Conservation (phyloP, 768 basidiomycete genomes). For the Russula sp. region DNA sequence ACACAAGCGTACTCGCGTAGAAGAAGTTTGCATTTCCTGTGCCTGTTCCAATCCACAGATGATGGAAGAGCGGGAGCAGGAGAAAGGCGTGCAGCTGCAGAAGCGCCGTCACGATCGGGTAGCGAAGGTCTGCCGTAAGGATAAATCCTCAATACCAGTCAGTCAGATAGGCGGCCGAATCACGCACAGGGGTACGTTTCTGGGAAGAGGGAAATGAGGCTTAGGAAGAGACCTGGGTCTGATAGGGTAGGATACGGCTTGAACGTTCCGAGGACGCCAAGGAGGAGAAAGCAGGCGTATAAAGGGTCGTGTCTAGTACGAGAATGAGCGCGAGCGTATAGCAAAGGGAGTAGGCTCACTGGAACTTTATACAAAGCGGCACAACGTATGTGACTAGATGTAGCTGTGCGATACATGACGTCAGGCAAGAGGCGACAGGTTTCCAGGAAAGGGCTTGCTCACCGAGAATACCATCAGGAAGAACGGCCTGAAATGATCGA, state of each 20-base stretch:
- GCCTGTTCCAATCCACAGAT: slow-evolving; percentile 86
- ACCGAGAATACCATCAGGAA: slow-evolving; percentile 94
- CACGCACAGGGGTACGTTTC: slow-evolving; percentile 74
- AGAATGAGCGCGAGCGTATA: neutral
- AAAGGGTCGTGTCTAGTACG: slow-evolving; percentile 70
- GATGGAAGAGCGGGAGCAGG: slow-evolving; percentile 85
- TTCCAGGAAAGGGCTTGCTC: slow-evolving; percentile 27
- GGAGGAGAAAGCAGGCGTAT: slow-evolving; percentile 67
- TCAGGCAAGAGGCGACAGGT: neutral
- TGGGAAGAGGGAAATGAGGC: slow-evolving; percentile 75
- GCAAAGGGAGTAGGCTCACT: slow-evolving; percentile 40
- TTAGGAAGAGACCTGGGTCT: slow-evolving; percentile 82
- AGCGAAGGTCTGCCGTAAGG: slow-evolving; percentile 60
- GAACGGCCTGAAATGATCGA: slow-evolving; percentile 94
- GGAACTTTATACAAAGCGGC: slow-evolving; percentile 85
- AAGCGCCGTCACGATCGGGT: slow-evolving; percentile 77
- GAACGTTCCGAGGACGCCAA: slow-evolving; percentile 76
- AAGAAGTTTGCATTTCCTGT: slow-evolving; percentile 98
- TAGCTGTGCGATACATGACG: slow-evolving; percentile 39
- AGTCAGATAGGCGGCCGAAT: neutral
- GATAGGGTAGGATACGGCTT: slow-evolving; percentile 91
- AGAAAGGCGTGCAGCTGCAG: slow-evolving; percentile 80
- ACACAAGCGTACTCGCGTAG: slow-evolving; percentile 92
- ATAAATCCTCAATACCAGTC: neutral
- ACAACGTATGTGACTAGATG: slow-evolving; percentile 79